phyloP scores from a whole-genome alignment of 805 yeast species.

The Wickerhamomyces queroliae region DNA sequence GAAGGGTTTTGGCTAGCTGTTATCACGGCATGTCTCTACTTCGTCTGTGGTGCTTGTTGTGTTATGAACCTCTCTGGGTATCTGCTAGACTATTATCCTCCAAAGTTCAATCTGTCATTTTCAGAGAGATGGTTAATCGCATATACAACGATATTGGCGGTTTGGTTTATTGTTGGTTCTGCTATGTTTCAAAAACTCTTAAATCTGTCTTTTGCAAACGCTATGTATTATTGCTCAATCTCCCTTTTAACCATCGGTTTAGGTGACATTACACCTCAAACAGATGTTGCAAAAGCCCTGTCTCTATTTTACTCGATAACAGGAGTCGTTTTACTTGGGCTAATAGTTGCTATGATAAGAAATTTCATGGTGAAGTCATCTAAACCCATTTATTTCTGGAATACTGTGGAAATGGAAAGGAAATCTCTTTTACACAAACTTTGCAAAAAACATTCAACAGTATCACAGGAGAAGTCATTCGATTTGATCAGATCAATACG shows the following conservation, averaged over 20 bases:
- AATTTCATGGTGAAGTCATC: constrained; percentile 56
- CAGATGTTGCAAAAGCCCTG: constrained; percentile 50
- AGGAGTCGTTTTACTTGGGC: constrained; percentile 71
- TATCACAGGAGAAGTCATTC: constrained; percentile 45
- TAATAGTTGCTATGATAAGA: constrained; percentile 65
- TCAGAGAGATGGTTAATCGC: constrained; percentile 71
- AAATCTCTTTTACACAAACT: constrained; percentile 22
- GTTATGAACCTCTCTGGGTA: constrained; percentile 60
- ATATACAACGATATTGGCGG: constrained; percentile 56
- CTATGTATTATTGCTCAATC: constrained; percentile 67
- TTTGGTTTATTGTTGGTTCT: constrained; percentile 73
- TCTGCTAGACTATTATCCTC: constrained; percentile 52
- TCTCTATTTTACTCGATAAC: constrained; percentile 57
- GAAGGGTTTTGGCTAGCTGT: constrained; percentile 81
- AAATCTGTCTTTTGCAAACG: constrained; percentile 52
- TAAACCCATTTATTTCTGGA: constrained; percentile 61
- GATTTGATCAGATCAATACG: constrained; percentile 49
- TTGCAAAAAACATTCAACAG: constrained; percentile 8
- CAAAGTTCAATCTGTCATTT: constrained; percentile 58
- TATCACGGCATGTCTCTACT: constrained; percentile 58
- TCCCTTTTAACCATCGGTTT: constrained; percentile 75
- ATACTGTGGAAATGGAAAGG: constrained; percentile 51
- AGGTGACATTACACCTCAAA: constrained; percentile 62
- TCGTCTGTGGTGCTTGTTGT: constrained; percentile 47
- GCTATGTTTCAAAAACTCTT: constrained; percentile 45